Evolutionary conservation across 495 filamentous ascomycete species (phyloP).

Genomic region (Aspergillus ostianus): DNA sequence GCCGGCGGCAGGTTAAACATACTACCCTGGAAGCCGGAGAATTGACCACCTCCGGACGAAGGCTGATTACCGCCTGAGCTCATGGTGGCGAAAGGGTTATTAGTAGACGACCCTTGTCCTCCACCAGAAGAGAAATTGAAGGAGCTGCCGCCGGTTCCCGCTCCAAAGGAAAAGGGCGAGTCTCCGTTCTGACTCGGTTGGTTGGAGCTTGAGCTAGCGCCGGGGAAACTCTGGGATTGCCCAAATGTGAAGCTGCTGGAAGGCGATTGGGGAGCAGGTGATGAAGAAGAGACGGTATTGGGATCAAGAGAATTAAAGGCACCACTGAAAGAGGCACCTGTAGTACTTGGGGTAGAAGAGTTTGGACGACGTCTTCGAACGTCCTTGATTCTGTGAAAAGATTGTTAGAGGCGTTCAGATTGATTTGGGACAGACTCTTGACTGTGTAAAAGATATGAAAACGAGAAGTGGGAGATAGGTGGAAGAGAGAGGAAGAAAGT

Average conservation of each 20-base stretch:
- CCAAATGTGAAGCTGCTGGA: conserved; percentile 45
- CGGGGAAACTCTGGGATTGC: conserved; percentile 49
- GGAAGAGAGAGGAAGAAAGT: not conserved
- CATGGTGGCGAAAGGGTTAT: conserved; percentile 43
- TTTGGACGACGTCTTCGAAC: conserved; percentile 31
- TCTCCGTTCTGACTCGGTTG: conserved; percentile 31
- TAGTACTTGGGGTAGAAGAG: conserved; percentile 19
- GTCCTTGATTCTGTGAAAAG: conserved; percentile 34
- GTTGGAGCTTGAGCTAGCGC: conserved; percentile 27
- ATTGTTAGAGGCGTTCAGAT: conserved; percentile 12
- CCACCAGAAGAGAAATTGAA: conserved; percentile 40
- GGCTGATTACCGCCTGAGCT: conserved; percentile 24
- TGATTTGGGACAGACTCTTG: not conserved
- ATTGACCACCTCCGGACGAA: conserved; percentile 16
- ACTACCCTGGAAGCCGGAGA: conserved; percentile 32
- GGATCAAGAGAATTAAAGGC: conserved; percentile 29
- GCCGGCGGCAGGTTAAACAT: conserved; percentile 33
- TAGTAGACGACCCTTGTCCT: conserved; percentile 13
- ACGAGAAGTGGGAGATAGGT: conserved; percentile 5
- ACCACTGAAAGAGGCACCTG: conserved; percentile 27
- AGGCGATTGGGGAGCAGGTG: conserved; percentile 24
- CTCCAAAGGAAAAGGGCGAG: conserved; percentile 41
- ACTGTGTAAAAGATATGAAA: conserved; percentile 3
- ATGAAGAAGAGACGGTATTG: conserved; percentile 29
- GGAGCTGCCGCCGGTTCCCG: conserved; percentile 17